Percentiles rank a stretch among this genome's conserved stretches.
Conservation (phyloP, 2,329 filamentous ascomycete species). For the Aureobasidium sp. region DNA sequence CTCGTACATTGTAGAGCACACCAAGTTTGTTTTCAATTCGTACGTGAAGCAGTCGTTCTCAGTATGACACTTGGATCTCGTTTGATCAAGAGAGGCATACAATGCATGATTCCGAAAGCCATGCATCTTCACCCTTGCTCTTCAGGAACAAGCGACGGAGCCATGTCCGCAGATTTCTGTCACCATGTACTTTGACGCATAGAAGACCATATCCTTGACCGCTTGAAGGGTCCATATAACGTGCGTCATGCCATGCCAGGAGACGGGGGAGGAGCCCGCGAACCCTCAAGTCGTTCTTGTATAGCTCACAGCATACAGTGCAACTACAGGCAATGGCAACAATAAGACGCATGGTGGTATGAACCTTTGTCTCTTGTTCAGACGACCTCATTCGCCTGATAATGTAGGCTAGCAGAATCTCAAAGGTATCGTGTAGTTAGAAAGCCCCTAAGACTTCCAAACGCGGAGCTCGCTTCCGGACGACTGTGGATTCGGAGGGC, state of each 20-base stretch:
- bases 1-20: not conserved
- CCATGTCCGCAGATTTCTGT: no score
- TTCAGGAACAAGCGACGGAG: not conserved
- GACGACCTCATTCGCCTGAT: not conserved
- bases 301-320: not conserved
- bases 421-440: not conserved
- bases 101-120: not conserved
- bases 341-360: not conserved
- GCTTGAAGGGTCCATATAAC: not conserved
- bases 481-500: not conserved
- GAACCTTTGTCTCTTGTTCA: not conserved
- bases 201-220: no score
- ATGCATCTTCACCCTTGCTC: not conserved
- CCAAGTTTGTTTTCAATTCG: not conserved
- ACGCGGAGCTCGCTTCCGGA: not conserved
- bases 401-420: not conserved
- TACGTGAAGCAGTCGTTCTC: not conserved
- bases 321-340: not conserved
- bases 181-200: not conserved
- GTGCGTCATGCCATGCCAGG: not conserved
- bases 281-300: not conserved
- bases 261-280: not conserved
- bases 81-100: not conserved
- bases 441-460: not conserved
- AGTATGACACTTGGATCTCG: not conserved